A percentile compares a stretch with the other conserved stretches of the same genome.
phyloP scores from a whole-genome alignment of 2,329 filamentous ascomycete species.

The Aspergillus calidoustus region DNA sequence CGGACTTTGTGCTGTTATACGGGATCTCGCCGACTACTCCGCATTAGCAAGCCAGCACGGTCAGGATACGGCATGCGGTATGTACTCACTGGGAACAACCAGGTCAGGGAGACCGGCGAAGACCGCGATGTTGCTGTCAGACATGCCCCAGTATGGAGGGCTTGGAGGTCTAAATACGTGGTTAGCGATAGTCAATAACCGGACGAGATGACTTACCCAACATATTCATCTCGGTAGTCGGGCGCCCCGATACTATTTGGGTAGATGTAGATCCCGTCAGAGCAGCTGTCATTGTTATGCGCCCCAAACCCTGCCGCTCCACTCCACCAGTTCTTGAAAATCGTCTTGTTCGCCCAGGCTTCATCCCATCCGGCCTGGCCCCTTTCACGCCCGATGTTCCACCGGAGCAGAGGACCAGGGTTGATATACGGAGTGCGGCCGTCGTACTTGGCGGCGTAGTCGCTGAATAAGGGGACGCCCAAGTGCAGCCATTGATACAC shows the following conservation, averaged over 20 bases:
- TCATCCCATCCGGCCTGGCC: slow-evolving; percentile 25
- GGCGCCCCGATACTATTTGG: background rate
- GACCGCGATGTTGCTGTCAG: slow-evolving; percentile 22
- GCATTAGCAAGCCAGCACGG: background rate
- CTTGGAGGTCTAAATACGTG: slow-evolving; percentile 27
- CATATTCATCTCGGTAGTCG: background rate
- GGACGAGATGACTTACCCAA: background rate
- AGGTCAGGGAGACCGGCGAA: slow-evolving; percentile 35
- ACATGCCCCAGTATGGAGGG: slow-evolving; percentile 6
- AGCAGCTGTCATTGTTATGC: background rate
- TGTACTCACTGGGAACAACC: slow-evolving; percentile 29
- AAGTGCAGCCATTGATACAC: slow-evolving; percentile 27
- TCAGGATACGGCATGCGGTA: too few species aligned
- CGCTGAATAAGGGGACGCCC: slow-evolving; percentile 30
- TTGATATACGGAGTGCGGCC: slow-evolving; percentile 36
- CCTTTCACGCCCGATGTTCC: slow-evolving; percentile 27
- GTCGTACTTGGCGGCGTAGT: slow-evolving; percentile 29
- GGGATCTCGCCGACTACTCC: slow-evolving; percentile 7
- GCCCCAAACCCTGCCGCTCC: background rate
- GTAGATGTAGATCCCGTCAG: background rate
- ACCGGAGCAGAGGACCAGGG: slow-evolving; percentile 32
- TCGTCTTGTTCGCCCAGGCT: slow-evolving; percentile 39
- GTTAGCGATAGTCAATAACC: too few species aligned
- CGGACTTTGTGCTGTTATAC: slow-evolving; percentile 33
- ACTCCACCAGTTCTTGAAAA: slow-evolving; percentile 24